Evolutionary conservation across 306 rosid species (phyloP).

Genomic region (Adenanthera pavonina): DNA sequence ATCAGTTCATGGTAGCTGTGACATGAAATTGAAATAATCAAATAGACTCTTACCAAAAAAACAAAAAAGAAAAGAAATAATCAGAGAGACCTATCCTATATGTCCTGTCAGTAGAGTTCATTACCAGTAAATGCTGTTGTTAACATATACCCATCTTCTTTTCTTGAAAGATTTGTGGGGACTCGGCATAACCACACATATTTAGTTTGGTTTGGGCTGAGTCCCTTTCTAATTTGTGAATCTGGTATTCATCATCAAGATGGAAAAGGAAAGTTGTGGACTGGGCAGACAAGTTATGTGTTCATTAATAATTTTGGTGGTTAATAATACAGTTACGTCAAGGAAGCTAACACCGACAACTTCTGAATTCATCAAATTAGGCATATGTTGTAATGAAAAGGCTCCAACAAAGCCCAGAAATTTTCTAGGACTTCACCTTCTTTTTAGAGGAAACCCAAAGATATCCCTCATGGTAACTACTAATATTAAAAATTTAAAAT

Average conservation of each 20-base stretch:
- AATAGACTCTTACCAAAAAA: no score
- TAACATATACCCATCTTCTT: conserved; percentile 1
- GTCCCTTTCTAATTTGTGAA: background rate
- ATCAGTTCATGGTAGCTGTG: background rate
- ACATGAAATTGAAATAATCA: background rate
- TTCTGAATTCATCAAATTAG: background rate
- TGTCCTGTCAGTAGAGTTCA: background rate
- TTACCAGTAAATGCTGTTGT: background rate
- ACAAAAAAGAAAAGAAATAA: background rate
- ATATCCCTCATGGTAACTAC: background rate
- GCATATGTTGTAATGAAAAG: background rate
- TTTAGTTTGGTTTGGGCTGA: background rate
- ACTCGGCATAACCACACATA: background rate
- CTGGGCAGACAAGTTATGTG: no score
- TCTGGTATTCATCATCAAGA: background rate
- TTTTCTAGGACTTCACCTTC: background rate
- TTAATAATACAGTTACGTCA: background rate
- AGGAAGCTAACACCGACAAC: background rate
- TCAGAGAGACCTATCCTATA: background rate
- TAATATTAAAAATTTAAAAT: no score
- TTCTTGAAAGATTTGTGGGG: background rate
- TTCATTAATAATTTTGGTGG: background rate
- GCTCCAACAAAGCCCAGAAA: background rate
- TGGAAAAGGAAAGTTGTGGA: background rate
- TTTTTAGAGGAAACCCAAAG: background rate